Percentiles rank a stretch among this genome's conserved stretches.
phyloP scores from a whole-genome alignment of 1,284 basidiomycete genomes.

The Microbotryum scabiosae region DNA sequence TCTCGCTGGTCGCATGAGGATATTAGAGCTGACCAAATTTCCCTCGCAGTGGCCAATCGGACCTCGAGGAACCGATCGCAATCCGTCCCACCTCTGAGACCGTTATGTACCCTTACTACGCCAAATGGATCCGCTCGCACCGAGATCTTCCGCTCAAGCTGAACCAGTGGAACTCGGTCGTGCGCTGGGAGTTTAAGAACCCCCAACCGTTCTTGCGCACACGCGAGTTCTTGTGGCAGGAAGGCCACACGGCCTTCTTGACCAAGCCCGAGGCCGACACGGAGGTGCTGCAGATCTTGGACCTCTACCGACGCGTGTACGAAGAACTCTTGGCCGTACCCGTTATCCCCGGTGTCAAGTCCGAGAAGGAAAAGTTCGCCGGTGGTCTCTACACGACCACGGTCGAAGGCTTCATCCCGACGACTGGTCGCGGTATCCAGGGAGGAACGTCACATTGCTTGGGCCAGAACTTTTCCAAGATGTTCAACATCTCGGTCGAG shows the following conservation, averaged over 20 bases:
- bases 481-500: constrained; percentile 98
- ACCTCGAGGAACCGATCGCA: constrained; percentile 93
- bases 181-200: constrained; percentile 99
- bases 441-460: constrained; percentile 96
- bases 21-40: background rate
- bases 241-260: constrained; percentile 93
- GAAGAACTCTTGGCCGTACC: constrained; percentile 95
- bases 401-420: constrained; percentile 95
- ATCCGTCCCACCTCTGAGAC: constrained; percentile 91
- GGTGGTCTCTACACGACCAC: constrained; percentile 98
- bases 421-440: constrained; percentile 95
- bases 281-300: constrained; percentile 89
- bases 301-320: constrained; percentile 93
- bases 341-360: constrained; percentile 93
- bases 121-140: constrained; percentile 87
- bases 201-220: constrained; percentile 98
- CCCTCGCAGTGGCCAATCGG: constrained; percentile 66
- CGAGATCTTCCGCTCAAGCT: constrained; percentile 94
- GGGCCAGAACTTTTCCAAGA: constrained; percentile 96
- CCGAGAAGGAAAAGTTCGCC: constrained; percentile 99
- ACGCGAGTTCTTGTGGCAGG: constrained; percentile 99
- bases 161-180: constrained; percentile 99
- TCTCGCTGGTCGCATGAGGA: background rate
- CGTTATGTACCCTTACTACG: constrained; percentile 38
- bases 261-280: constrained; percentile 79